Evolutionary conservation across 78 protist genomes (phyloP), one percentile per base, ranked within the genome.

Genomic region (Paulinella micropora): DNA sequence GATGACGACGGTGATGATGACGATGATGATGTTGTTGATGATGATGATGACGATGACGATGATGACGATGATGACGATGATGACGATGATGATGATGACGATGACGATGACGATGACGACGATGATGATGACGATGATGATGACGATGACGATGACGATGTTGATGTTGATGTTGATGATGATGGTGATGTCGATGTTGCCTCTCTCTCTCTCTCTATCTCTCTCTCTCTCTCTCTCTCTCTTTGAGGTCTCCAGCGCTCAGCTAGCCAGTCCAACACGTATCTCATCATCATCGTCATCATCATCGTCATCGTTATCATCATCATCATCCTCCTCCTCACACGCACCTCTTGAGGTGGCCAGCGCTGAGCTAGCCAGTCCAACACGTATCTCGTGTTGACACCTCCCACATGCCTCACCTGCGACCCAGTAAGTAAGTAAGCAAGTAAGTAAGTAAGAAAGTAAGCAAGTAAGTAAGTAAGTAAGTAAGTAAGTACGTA

Each of bases 1-100:
- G 81, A 73, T 73, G 81, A 73, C n/a, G 81, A 73, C n/a, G 81
- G n/a, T 73, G 81, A 73, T 73, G 81, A 73, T 73, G 81, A 73
- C n/a, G 81, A 73, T 73, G 81, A 73, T 73, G 81, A 73, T 73
- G 81, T n/a, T 73, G 81, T n/a, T 15, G 81, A 73, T 15, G 81
- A 73, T 15, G 81, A 73, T 15, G 81, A 73, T 73, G 81, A 73
- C n/a, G 81, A 73, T 73, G 81, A 73, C n/a, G 81, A 73, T 73
- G 81, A 73, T 73, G 81, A 26, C n/a, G 81, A 73, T 73, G 81
- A 73, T 73, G 81, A 73, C n/a, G 81, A 73, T 73, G 81, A 73
- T 73, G 81, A 73, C n/a, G 81, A 73, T 73, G 81, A 73, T 73
- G 81, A 73, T 73, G 81, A 73, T 73, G 81, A 73, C 15, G 81